A percentile compares a stretch with the other conserved stretches of the same genome.
These are phyloP conservation scores for Cardiospermum halicacabum DNA, from an alignment of 345 rosid species.

Conservation along the genomic window DNA sequence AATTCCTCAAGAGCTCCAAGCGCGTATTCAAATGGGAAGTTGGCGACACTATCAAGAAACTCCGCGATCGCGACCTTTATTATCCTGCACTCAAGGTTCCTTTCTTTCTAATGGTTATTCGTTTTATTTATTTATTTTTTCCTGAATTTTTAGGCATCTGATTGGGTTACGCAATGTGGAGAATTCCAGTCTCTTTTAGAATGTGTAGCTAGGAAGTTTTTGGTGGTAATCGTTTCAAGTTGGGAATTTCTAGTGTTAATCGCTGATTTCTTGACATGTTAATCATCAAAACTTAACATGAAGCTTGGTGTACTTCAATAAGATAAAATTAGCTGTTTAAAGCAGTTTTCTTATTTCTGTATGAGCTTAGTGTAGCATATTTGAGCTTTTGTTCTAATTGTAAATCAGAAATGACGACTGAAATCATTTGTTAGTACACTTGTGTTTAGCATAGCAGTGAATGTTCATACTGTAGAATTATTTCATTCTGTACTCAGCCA, in stretches of 20 bases:
- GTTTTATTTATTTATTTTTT: background rate
- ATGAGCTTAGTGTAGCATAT: background rate
- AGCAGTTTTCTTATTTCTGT: background rate
- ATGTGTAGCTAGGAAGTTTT: background rate
- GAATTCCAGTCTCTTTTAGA: slow-evolving; percentile 3
- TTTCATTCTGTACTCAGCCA: background rate
- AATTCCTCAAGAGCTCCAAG: slow-evolving; percentile 74
- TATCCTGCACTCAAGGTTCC: slow-evolving; percentile 85
- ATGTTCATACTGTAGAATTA: background rate
- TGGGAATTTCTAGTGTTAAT: background rate
- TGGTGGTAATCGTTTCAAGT: background rate
- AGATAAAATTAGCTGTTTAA: background rate
- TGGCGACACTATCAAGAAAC: slow-evolving; percentile 78
- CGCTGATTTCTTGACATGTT: background rate
- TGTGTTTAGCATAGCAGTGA: background rate
- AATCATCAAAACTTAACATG: background rate
- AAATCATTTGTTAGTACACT: background rate
- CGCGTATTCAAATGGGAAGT: slow-evolving; percentile 97
- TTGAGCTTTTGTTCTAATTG: background rate
- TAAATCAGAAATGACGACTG: background rate
- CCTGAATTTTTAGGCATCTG: background rate
- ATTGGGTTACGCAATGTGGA: background rate
- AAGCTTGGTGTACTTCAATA: background rate
- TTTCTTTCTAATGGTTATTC: background rate
- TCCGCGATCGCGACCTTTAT: slow-evolving; percentile 65